phyloP scores from a whole-genome alignment of 2,329 filamentous ascomycete species.

The Fusarium xyrophilum region DNA sequence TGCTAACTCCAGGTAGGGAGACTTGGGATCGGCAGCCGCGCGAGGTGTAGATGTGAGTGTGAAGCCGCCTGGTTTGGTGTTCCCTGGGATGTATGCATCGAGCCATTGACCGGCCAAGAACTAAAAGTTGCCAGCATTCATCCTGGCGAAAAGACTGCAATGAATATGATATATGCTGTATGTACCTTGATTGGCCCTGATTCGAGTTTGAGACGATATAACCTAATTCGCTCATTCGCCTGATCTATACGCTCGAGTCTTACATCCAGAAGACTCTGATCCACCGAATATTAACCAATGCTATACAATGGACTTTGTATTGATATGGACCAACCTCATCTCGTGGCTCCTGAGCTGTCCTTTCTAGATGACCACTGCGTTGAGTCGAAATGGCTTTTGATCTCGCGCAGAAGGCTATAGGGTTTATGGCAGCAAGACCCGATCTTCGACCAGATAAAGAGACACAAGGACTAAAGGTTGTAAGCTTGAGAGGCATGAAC shows the following conservation, averaged over 20 bases:
- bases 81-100: conserved; percentile 76
- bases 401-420: not conserved
- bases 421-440: not conserved
- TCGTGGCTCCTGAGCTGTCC: conserved; percentile 72
- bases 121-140: conserved; percentile 45
- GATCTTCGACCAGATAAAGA: not conserved
- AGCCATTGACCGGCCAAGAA: conserved; percentile 90
- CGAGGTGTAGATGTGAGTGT: conserved; percentile 82
- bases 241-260: conserved; percentile 65
- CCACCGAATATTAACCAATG: not conserved
- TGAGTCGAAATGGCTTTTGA: conserved; percentile 25
- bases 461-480: not conserved
- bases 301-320: no score
- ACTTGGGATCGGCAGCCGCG: conserved; percentile 51
- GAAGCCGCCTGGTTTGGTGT: conserved; percentile 80
- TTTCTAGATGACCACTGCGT: conserved; percentile 34
- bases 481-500: conserved; percentile 9
- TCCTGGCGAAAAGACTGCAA: not conserved
- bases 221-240: conserved; percentile 70
- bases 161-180: not conserved
- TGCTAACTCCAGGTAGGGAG: conserved; percentile 75
- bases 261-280: conserved; percentile 65
- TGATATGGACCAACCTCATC: conserved; percentile 54
- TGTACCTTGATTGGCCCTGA: conserved; percentile 56
- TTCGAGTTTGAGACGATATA: conserved; percentile 70